A percentile compares a stretch with the other conserved stretches of the same genome.
These are phyloP conservation scores for Phoma sp. DNA, from an alignment of 2,329 filamentous ascomycete species.

Conservation along the genomic window DNA sequence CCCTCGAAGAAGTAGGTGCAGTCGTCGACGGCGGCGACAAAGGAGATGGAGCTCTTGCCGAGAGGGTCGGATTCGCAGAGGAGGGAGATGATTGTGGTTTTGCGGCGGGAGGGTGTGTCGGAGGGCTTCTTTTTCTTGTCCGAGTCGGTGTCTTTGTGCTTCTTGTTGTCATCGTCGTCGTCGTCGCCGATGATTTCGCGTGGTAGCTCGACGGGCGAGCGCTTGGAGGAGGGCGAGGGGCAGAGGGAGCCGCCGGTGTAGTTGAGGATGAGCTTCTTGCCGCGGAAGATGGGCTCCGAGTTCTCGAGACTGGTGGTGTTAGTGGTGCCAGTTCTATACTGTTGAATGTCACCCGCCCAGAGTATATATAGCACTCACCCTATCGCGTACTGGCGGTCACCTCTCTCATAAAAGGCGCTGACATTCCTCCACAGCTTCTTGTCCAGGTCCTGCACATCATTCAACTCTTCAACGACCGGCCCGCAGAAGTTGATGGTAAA, in stretches of 20 bases:
- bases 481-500: slow-evolving; percentile 86
- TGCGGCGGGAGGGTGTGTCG: slow-evolving; percentile 64
- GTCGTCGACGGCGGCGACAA: slow-evolving; percentile 87
- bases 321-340: too few species aligned
- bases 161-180: slow-evolving; percentile 47
- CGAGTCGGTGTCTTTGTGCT: slow-evolving; percentile 44
- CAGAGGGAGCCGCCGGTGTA: slow-evolving; percentile 61
- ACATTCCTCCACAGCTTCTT: slow-evolving; percentile 72
- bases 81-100: slow-evolving; percentile 89
- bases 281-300: slow-evolving; percentile 64
- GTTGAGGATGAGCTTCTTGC: slow-evolving; percentile 67
- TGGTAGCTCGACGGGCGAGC: slow-evolving; percentile 31
- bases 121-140: slow-evolving; percentile 51
- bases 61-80: slow-evolving; percentile 87
- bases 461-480: slow-evolving; percentile 72
- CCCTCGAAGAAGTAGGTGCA: slow-evolving; percentile 97
- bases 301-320: slow-evolving; percentile 58
- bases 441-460: slow-evolving; percentile 70
- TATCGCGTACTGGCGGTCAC: slow-evolving; percentile 74
- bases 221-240: slow-evolving; percentile 42
- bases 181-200: slow-evolving; percentile 53
- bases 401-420: slow-evolving; percentile 76
- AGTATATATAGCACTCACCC: slow-evolving; percentile 61
- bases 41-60: slow-evolving; percentile 75
- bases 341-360: slow-evolving; percentile 4